A percentile compares a stretch with the other conserved stretches of the same genome.
These are phyloP conservation scores for Neurospora terricola DNA, from an alignment of 495 filamentous ascomycete species.

Conservation along the genomic window DNA sequence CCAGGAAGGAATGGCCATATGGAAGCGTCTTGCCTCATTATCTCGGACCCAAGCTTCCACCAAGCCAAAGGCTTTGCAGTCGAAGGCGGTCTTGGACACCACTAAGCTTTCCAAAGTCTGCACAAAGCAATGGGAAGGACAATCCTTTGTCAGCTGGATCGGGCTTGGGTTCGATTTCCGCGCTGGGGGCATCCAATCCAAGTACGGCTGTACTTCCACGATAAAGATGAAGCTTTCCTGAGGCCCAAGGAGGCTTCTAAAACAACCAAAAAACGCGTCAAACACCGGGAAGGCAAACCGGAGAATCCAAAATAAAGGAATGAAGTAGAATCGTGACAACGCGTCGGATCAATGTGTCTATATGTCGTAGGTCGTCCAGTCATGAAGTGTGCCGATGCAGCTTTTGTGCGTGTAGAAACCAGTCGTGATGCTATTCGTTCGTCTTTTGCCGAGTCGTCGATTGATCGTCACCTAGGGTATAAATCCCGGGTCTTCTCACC, in stretches of 20 bases:
- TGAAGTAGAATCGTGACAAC: slow-evolving; percentile 4
- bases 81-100: not conserved
- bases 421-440: not conserved
- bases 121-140: not conserved
- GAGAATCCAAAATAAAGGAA: not conserved
- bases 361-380: not conserved
- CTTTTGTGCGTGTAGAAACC: not conserved
- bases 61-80: not conserved
- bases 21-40: not conserved
- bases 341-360: slow-evolving; percentile 5
- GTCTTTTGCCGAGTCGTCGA: not conserved
- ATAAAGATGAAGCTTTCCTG: not conserved
- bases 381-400: not conserved
- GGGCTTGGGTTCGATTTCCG: not conserved
- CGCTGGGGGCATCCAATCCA: not conserved
- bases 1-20: not conserved
- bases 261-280: not conserved
- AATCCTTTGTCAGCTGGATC: not conserved
- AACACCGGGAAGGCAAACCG: not conserved
- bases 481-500: slow-evolving; percentile 15
- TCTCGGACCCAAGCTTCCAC: not conserved
- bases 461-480: slow-evolving; percentile 18
- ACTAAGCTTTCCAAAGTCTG: not conserved
- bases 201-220: not conserved
- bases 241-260: not conserved